Percentiles rank a stretch among this genome's conserved stretches.
Evolutionary conservation across 2,329 filamentous ascomycete genomes (phyloP).

Genomic region (Talaromyces sp.): DNA sequence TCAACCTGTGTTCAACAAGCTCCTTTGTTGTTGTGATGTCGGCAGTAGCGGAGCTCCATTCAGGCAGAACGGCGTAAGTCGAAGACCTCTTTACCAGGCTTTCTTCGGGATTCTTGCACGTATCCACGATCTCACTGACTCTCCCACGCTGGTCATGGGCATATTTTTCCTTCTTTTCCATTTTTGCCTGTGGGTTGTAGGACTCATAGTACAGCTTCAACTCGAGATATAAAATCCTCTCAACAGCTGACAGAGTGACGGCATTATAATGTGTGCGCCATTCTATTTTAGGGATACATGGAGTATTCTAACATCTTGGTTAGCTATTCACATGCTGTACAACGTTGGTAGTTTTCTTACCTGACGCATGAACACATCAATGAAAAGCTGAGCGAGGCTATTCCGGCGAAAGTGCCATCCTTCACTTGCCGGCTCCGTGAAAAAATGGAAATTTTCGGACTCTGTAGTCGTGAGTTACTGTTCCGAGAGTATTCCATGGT

Average conservation of each 20-base stretch:
- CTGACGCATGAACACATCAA: constrained; percentile 49
- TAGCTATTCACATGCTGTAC: not conserved
- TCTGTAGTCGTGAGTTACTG: constrained; percentile 24
- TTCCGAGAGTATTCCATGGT: not conserved
- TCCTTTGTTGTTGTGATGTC: constrained; percentile 26
- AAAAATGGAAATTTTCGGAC: constrained; percentile 54
- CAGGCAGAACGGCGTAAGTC: constrained; percentile 26
- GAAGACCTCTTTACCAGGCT: constrained; percentile 48
- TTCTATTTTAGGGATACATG: constrained; percentile 42
- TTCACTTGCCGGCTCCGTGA: constrained; percentile 44
- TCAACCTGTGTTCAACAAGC: constrained; percentile 22
- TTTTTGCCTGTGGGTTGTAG: constrained; percentile 41
- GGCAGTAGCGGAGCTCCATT: constrained; percentile 23
- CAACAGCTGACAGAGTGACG: constrained; percentile 41
- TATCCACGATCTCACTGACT: constrained; percentile 43
- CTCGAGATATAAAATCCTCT: constrained; percentile 52
- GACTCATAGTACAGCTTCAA: constrained; percentile 50
- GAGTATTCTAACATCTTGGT: constrained; percentile 30
- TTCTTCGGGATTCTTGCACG: constrained; percentile 45
- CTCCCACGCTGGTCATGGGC: constrained; percentile 29
- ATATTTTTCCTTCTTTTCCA: constrained; percentile 19
- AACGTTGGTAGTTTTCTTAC: not conserved
- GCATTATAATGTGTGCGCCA: constrained; percentile 41
- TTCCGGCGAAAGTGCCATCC: constrained; percentile 51
- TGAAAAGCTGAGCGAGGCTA: constrained; percentile 49